Evolutionary conservation across 345 rosid species (phyloP), one percentile per base, ranked within the genome.

Genomic region (Acer saccharum): DNA sequence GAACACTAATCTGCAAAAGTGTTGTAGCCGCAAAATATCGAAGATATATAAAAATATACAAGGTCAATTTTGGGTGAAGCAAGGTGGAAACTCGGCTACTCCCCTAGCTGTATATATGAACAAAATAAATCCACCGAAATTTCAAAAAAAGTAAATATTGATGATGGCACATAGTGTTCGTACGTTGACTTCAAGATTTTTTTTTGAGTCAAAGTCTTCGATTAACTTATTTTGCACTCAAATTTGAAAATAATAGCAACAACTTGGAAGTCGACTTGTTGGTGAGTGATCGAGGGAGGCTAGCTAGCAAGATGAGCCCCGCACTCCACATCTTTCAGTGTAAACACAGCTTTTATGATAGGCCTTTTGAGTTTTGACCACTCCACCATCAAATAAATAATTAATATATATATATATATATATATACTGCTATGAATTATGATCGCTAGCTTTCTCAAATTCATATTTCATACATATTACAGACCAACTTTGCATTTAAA

Each of bases 221-320:
- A 2, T 29, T 1, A 29, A 10, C 3, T 2, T 41, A 5, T 10
- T 7, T 7, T 9, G 50, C 17, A 20, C 71, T 9, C 23, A 41
- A 39, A 7, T 41, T 41, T 67, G 29, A 25, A 67, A 48, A 4
- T 1, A 43, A 10, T 20, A n/a, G 55, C 55, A 9, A 32, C 44
- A 65, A 39, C 23, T 10, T 44, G 7, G 57, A 21, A 21, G n/a
- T 20, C 68, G 20, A 65, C 44, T 13, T 29, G n/a, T 5, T 64
- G 6, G 17, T 1, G 18, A 65, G n/a, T n/a, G n/a, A n/a, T n/a
- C n/a, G n/a, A n/a, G n/a, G 10, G 39, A 32, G 5, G 16, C 1
- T 11, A n/a, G 55, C 4, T 3, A 13, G 55, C 55, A 50, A 41
- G 7, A 39, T 55, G 76, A 76, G 74, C 35, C 79, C 74, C 79